Evolutionary conservation across 164 flowering plant genomes (phyloP), one percentile per base, ranked within the genome.

Genomic region (Sedum album): DNA sequence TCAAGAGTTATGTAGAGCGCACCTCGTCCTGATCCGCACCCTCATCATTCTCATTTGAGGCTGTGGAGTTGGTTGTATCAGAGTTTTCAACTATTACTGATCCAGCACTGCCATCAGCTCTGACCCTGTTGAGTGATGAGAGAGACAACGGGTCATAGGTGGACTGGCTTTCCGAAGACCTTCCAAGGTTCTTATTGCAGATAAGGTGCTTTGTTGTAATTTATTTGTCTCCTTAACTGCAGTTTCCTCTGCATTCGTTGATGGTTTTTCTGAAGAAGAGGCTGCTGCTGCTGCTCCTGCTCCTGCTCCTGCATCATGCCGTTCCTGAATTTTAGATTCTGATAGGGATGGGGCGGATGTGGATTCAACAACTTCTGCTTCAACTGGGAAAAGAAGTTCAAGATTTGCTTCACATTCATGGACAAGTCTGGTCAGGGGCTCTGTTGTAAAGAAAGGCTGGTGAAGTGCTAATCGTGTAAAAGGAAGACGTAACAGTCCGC

Each of bases 371-470:
- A 88, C 87, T 77, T 90, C 96, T 33, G 86, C 89, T 78, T 87
- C 88, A 18, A 82, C 25, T 7, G 97, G 97, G 70, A 91, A 91
- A 60, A 91, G 93, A 41, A 81, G 75, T 74, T 87, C 93, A 5
- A 91, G 90, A 73, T 86, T 91, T 39, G 73, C 85, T 74, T 91
- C 95, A 60, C 97, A 91, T 36, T 89, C 90, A 20, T 69, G 88
- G 35, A 91, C 86, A 60, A 91, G 75, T 71, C 87, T 78, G 23
- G 91, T 84, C 60, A 91, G 91, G 65, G 88, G 86, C 72, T 86
- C 93, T 21, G 90, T 91, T 30, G 86, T 80, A 67, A 87, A 91
- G 78, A 89, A 91, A 11, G 97, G 97, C 72, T 89, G 89, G 68
- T 77, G 81, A 39, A 86, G 83, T 17, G 82, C 95, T 67, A 79